Percentiles rank a stretch among this genome's conserved stretches.
Conservation (phyloP, 139 green algal species). For the Coelastrella sp. region DNA sequence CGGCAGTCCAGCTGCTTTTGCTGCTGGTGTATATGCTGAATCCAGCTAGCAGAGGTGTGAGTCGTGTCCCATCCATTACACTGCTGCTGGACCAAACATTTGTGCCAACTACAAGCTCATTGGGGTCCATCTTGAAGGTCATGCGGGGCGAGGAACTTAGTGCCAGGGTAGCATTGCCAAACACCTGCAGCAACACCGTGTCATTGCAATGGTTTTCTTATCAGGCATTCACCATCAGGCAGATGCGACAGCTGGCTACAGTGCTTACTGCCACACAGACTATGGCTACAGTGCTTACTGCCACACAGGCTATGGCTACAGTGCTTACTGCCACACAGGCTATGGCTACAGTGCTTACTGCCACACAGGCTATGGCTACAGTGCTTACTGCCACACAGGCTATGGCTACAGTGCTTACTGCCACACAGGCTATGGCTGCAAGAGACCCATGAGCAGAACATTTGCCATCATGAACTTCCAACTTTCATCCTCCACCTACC, state of each 20-base stretch:
- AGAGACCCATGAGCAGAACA: background rate
- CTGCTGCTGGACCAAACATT: slow-evolving; percentile 15
- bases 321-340: no score
- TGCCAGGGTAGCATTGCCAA: slow-evolving; percentile 10
- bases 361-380: no score
- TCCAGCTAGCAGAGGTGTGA: slow-evolving; percentile 19
- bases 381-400: no score
- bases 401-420: no score
- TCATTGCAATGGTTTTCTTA: no score
- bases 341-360: no score
- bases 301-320: no score
- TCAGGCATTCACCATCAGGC: no score
- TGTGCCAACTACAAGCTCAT: slow-evolving; percentile 24
- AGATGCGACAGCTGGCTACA: no score
- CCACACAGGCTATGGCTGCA: no score
- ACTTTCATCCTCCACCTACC: background rate
- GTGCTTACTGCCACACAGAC: no score
- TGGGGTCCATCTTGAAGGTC: slow-evolving; percentile 13
- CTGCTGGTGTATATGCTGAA: slow-evolving; percentile 32
- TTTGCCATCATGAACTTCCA: background rate
- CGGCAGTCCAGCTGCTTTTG: background rate
- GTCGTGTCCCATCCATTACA: slow-evolving; percentile 12
- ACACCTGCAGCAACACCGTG: slow-evolving; percentile 5
- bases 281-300: no score
- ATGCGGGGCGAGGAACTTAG: slow-evolving; percentile 17